Percentiles rank a stretch among this genome's conserved stretches.
Evolutionary conservation across 192 early-diverging fungal genomes (phyloP).

Genomic region (Podila epigama): DNA sequence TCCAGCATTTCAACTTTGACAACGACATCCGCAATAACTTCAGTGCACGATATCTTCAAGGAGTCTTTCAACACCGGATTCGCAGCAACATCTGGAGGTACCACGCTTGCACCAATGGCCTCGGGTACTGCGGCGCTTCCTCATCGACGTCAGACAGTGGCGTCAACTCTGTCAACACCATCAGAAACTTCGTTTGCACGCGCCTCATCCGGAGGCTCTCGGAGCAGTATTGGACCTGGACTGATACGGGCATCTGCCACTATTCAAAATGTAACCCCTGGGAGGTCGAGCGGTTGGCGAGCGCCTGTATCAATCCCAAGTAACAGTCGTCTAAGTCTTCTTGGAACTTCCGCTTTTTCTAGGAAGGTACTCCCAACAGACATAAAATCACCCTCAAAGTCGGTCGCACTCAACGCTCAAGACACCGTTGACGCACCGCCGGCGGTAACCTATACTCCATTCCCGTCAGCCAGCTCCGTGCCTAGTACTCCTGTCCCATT

Average conservation of each 20-base stretch:
- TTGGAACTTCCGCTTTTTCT: not conserved
- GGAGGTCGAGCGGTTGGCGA: not conserved
- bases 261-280: not conserved
- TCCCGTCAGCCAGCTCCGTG: too few species aligned
- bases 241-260: not conserved
- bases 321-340: slow-evolving; percentile 14
- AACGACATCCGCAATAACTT: not conserved
- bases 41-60: slow-evolving; percentile 17
- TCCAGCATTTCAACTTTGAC: not conserved
- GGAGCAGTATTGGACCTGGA: slow-evolving; percentile 23
- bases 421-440: too few species aligned
- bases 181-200: not conserved
- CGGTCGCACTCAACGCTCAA: not conserved
- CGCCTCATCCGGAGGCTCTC: too few species aligned
- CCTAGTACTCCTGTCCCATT: too few species aligned
- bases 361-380: not conserved
- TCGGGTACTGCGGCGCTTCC: too few species aligned
- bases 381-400: not conserved
- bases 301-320: not conserved
- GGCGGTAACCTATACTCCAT: too few species aligned
- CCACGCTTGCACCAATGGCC: not conserved
- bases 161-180: not conserved
- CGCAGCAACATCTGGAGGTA: slow-evolving; percentile 19
- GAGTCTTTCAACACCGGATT: slow-evolving; percentile 33
- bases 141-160: not conserved